Percentiles rank a stretch among this genome's conserved stretches.
Evolutionary conservation across 306 rosid species (phyloP).

Genomic region (Casuarina equisetifolia): DNA sequence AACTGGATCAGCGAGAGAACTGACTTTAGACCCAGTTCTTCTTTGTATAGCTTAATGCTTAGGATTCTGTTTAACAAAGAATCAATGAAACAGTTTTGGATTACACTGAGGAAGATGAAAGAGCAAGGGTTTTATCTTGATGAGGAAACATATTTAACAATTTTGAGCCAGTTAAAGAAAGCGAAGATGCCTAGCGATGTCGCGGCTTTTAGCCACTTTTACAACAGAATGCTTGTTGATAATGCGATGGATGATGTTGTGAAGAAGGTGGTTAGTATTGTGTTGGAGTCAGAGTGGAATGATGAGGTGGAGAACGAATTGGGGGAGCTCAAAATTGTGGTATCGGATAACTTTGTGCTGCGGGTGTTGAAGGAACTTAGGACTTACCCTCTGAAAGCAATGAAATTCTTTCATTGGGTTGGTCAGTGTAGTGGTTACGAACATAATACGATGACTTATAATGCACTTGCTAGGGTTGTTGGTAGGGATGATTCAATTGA

Average conservation of each 20-base stretch:
- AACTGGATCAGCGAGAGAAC: conserved; percentile 60
- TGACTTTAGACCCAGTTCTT: conserved; percentile 61
- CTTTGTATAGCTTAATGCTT: conserved; percentile 57
- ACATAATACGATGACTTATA: conserved; percentile 62
- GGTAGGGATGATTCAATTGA: conserved; percentile 54
- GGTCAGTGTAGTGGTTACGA: conserved; percentile 45
- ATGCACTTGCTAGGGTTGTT: conserved; percentile 66
- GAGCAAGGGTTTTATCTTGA: conserved; percentile 68
- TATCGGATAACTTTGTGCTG: conserved; percentile 57
- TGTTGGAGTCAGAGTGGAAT: conserved; percentile 61
- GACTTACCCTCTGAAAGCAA: conserved; percentile 46
- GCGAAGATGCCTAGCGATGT: conserved; percentile 55
- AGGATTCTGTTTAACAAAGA: conserved; percentile 49
- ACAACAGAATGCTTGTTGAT: conserved; percentile 51
- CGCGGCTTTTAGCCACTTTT: conserved; percentile 48
- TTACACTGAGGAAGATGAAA: conserved; percentile 51
- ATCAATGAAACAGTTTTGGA: conserved; percentile 72
- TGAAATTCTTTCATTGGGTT: conserved; percentile 66
- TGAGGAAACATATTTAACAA: conserved; percentile 46
- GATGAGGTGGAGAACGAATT: conserved; percentile 45
- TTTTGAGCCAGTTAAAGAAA: conserved; percentile 36
- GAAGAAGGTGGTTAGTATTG: conserved; percentile 51
- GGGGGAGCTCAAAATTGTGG: conserved; percentile 37
- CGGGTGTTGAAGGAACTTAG: conserved; percentile 70
- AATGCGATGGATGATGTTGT: conserved; percentile 54